phyloP scores from a whole-genome alignment of 2,329 filamentous ascomycete species.

The Parafenestella ontariensis region DNA sequence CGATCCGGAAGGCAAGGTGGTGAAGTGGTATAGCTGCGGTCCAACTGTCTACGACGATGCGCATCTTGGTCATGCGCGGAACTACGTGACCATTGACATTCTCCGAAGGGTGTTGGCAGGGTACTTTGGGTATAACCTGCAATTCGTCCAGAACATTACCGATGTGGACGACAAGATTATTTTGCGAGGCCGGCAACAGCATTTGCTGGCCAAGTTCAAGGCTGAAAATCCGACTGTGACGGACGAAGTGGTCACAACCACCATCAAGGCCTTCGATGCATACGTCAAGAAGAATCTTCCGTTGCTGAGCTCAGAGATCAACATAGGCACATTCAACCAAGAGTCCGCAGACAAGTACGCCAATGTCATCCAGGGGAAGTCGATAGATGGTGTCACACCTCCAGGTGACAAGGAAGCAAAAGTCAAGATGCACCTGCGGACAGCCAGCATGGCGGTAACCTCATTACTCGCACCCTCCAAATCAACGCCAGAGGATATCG shows the following conservation, averaged over 20 bases:
- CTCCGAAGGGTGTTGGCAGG: conserved; percentile 81
- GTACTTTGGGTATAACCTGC: conserved; percentile 82
- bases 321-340: conserved; percentile 56
- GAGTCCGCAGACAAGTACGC: conserved; percentile 61
- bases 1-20: conserved; percentile 69
- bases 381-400: conserved; percentile 59
- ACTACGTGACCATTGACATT: conserved; percentile 91
- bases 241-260: conserved; percentile 57
- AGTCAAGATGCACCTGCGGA: conserved; percentile 85
- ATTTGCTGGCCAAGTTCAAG: conserved; percentile 76
- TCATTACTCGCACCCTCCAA: conserved; percentile 52
- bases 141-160: conserved; percentile 93
- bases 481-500: conserved; percentile 37
- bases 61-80: conserved; percentile 83
- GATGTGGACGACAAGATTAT: conserved; percentile 67
- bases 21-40: conserved; percentile 89
- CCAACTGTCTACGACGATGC: conserved; percentile 86
- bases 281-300: conserved; percentile 74
- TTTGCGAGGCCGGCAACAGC: conserved; percentile 74
- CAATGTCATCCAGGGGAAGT: conserved; percentile 61
- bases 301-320: conserved; percentile 53
- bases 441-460: conserved; percentile 61
- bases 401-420: conserved; percentile 83
- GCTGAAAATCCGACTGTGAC: conserved; percentile 54
- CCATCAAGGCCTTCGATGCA: conserved; percentile 60